Percentiles rank a stretch among this genome's conserved stretches.
phyloP scores from a whole-genome alignment of 441 rosid species.

The Pelargonium myrrhifolium region DNA sequence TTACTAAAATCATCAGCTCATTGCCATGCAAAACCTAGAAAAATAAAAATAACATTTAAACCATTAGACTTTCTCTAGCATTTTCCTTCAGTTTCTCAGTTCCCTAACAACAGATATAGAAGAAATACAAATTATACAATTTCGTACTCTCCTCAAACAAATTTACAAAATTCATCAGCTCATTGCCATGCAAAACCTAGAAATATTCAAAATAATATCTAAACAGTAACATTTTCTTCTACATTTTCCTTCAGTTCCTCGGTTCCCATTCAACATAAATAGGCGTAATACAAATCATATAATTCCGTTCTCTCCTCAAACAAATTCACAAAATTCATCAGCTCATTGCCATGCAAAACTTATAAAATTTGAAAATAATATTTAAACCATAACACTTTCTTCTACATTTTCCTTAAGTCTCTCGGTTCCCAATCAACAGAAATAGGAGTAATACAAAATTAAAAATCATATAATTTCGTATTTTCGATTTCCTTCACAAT shows the following conservation, averaged over 20 bases:
- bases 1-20: not conserved
- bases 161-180: not conserved
- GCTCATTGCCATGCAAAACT: no score
- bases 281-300: not conserved
- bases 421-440: not conserved
- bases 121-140: not conserved
- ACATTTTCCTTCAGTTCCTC: not conserved
- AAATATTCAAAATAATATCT: no score
- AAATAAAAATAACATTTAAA: no score
- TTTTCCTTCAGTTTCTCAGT: not conserved
- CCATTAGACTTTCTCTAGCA: not conserved
- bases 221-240: not conserved
- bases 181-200: no score
- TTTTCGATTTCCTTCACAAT: no score
- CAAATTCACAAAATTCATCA: no score
- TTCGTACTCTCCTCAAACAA: not conserved
- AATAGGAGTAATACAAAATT: no score
- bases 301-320: not conserved
- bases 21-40: no score
- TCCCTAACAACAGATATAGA: not conserved
- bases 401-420: not conserved
- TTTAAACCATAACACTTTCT: not conserved
- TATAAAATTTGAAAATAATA: no score
- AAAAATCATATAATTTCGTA: not conserved
- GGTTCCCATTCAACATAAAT: not conserved